Conservation (phyloP, 1,139 yeast species). For the Protomyces lactucae-debilis region DNA sequence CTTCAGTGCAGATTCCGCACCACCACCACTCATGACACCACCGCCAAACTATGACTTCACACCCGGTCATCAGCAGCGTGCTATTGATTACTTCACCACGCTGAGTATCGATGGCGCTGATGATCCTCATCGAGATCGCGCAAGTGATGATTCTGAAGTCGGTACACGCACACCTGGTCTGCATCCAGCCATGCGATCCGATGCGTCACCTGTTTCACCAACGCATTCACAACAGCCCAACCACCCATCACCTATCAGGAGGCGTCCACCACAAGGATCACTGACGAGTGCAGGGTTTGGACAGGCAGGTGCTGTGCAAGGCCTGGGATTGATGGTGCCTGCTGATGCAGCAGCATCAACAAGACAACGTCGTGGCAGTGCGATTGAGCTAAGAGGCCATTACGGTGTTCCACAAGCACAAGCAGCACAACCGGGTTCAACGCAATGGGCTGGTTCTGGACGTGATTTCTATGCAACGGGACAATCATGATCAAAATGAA, state of each 20-base stretch:
- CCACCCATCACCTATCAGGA: neutral
- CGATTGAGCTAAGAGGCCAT: neutral
- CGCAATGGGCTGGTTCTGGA: neutral
- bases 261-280: neutral
- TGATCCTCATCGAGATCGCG: constrained; percentile 6
- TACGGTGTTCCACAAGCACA: neutral
- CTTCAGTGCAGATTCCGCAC: constrained; percentile 42
- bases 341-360: neutral
- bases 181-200: constrained; percentile 16
- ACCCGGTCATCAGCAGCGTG: constrained; percentile 21
- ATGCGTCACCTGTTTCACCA: neutral
- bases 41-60: constrained; percentile 35
- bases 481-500: neutral
- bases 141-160: constrained; percentile 19
- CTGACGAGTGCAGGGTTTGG: neutral
- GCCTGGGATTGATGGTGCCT: neutral
- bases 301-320: neutral
- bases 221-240: neutral
- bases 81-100: constrained; percentile 20
- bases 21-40: constrained; percentile 38
- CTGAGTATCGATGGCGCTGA: constrained; percentile 13
- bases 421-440: neutral
- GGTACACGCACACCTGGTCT: constrained; percentile 26
- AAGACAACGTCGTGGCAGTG: neutral
- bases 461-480: neutral